These are phyloP conservation scores for Fonsecaea nubica DNA, from an alignment of 2,329 filamentous ascomycete genomes.

Conservation along the genomic window DNA sequence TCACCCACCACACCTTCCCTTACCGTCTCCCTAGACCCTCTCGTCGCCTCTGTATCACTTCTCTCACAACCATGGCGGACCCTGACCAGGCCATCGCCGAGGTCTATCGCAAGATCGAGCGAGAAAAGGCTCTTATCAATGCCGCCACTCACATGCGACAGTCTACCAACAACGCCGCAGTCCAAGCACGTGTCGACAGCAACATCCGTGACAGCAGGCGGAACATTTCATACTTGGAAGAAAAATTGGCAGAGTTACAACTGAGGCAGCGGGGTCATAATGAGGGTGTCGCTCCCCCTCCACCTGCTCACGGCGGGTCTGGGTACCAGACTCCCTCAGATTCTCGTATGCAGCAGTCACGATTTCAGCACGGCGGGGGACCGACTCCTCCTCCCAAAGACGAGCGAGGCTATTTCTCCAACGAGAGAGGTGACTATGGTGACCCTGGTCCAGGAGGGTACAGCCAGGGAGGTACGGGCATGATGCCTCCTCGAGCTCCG, in stretches of 20 bases:
- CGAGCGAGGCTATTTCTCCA: constrained; percentile 54
- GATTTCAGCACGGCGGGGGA: constrained; percentile 47
- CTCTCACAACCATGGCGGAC: constrained; percentile 59
- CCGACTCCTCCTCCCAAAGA: constrained; percentile 79
- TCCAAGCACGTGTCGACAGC: constrained; percentile 86
- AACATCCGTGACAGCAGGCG: constrained; percentile 92
- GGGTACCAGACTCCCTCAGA: constrained; percentile 39
- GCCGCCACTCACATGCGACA: constrained; percentile 94
- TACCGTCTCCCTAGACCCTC: background rate
- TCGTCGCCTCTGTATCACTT: constrained; percentile 1
- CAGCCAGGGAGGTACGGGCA: constrained; percentile 67
- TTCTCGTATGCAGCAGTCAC: constrained; percentile 40
- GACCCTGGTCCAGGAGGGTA: constrained; percentile 60
- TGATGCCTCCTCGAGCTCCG: constrained; percentile 82
- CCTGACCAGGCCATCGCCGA: constrained; percentile 72
- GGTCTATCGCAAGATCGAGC: constrained; percentile 96
- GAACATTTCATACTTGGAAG: constrained; percentile 95
- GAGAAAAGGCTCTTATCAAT: constrained; percentile 93
- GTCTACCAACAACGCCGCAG: constrained; percentile 90
- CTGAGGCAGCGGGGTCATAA: constrained; percentile 67
- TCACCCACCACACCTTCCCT: constrained; percentile 2
- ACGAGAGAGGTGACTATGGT: constrained; percentile 70
- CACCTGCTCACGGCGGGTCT: constrained; percentile 55
- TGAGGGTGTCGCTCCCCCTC: constrained; percentile 62
- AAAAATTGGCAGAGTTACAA: constrained; percentile 86